These are phyloP conservation scores for Dianthus caryophyllus DNA, from an alignment of 148 eudicot genomes.

Conservation along the genomic window DNA sequence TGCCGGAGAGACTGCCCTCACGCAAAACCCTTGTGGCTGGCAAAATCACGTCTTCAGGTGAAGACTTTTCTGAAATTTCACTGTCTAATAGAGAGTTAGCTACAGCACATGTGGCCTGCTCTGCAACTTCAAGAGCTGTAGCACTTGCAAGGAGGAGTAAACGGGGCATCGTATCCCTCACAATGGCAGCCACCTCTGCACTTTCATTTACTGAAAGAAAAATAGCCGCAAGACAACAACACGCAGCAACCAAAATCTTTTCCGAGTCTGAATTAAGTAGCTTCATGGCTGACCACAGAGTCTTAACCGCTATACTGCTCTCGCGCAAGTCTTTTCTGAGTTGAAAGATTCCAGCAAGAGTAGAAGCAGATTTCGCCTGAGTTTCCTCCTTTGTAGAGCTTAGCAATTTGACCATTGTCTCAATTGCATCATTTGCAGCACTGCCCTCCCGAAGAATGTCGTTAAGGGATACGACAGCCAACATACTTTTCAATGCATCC, in stretches of 20 bases:
- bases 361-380: slow-evolving; percentile 80
- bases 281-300: slow-evolving; percentile 57
- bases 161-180: slow-evolving; percentile 65
- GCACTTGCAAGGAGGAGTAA: slow-evolving; percentile 67
- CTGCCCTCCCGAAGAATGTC: slow-evolving; percentile 92
- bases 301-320: slow-evolving; percentile 66
- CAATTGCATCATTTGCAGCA: slow-evolving; percentile 96
- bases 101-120: slow-evolving; percentile 86
- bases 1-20: slow-evolving; percentile 71
- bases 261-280: slow-evolving; percentile 72
- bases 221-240: slow-evolving; percentile 79
- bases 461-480: slow-evolving; percentile 68
- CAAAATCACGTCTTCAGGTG: slow-evolving; percentile 71
- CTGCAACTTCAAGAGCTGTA: slow-evolving; percentile 74
- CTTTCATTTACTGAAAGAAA: slow-evolving; percentile 85
- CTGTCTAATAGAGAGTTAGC: slow-evolving; percentile 78
- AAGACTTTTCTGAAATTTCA: slow-evolving; percentile 60
- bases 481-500: slow-evolving; percentile 91
- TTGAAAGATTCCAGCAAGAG: slow-evolving; percentile 87
- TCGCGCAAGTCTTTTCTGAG: slow-evolving; percentile 87
- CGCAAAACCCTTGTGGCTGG: slow-evolving; percentile 87
- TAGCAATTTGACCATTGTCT: slow-evolving; percentile 76
- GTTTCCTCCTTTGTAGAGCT: slow-evolving; percentile 84
- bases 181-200: slow-evolving; percentile 71
- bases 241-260: slow-evolving; percentile 52